Evolutionary conservation across 163 green algal genomes (phyloP), one percentile per base, ranked within the genome.

Genomic region (Scenedesmus sp.): DNA sequence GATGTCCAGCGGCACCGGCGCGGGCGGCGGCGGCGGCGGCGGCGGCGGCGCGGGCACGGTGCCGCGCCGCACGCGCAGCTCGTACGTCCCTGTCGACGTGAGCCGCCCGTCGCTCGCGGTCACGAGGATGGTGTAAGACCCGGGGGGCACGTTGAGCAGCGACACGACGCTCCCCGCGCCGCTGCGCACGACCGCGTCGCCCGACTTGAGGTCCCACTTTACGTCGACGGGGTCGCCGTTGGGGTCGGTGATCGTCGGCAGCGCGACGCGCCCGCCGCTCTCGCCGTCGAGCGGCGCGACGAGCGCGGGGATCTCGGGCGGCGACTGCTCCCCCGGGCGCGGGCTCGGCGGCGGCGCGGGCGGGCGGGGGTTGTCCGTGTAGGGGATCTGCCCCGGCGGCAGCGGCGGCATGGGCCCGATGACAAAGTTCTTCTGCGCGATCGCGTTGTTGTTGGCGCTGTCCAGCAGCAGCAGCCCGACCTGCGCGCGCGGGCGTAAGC

Each of bases 401-500:
- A 44, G 34, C 13, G 48, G 31, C 18, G 48, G 11, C 11, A 18
- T 26, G 20, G n/a, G 29, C 20, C 74, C 74, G 9, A 81, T 51
- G 7, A 48, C 20, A 13, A 81, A 39, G 26, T 81, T 75, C 36
- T 81, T 81, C 62, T 69, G 39, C 1, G 74, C 74, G 5, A 81
- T 50, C 2, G 63, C 74, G 50, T 63, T 63, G 24, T 60, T 22
- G 29, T 1, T 22, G 9, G 39, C 31, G 26, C 26, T 50, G 63
- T 81, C 62, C 22, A 81, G 20, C 4, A 74, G 62, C 1, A 81
- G 74, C 34, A 81, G 51, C 11, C 74, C 74, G n/a, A 81, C 63
- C 44, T 81, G 62, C n/a, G n/a, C n/a, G n/a, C n/a, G n/a, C n/a
- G n/a, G n/a, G n/a, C n/a, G n/a, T n/a, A n/a, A n/a, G n/a, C n/a